Percentiles rank a stretch among this genome's conserved stretches.
phyloP scores from a whole-genome alignment of 306 rosid genomes.

The Acmispon strigosus region DNA sequence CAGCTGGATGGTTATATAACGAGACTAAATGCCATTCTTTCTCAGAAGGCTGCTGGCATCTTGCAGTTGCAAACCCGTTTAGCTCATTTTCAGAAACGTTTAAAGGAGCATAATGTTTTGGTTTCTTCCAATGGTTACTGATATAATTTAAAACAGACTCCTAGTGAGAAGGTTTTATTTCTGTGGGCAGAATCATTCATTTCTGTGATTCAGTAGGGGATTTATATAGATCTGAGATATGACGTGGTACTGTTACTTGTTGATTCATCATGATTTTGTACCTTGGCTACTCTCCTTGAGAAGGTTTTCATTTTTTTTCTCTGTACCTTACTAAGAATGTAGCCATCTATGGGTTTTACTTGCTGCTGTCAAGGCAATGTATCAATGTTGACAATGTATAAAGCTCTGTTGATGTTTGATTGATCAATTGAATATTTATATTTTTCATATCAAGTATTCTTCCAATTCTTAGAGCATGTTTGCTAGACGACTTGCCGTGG shows the following conservation, averaged over 20 bases:
- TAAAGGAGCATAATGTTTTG: conserved; percentile 87
- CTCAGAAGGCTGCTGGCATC: conserved; percentile 97
- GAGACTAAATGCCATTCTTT: conserved; percentile 78
- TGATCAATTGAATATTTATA: conserved; percentile 7
- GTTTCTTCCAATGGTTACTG: conserved; percentile 68
- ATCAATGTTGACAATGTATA: conserved; percentile 25
- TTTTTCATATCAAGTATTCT: not conserved
- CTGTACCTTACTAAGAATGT: conserved; percentile 24
- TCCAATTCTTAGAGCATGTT: no score
- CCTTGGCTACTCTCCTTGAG: conserved; percentile 22
- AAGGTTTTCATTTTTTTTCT: conserved; percentile 23
- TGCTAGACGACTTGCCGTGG: no score
- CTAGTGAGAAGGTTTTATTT: conserved; percentile 14
- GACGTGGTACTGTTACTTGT: conserved; percentile 3
- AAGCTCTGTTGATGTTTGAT: conserved; percentile 37
- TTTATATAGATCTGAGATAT: conserved; percentile 7
- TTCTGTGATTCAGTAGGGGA: conserved; percentile 18
- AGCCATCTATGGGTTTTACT: conserved; percentile 30
- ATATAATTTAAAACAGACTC: conserved; percentile 18
- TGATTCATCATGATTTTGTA: conserved; percentile 25
- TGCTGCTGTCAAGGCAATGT: conserved; percentile 26
- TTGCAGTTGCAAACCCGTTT: conserved; percentile 83
- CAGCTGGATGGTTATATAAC: conserved; percentile 74
- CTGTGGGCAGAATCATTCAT: conserved; percentile 3
- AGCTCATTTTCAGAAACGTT: conserved; percentile 87